Percentiles rank a stretch among this genome's conserved stretches.
Evolutionary conservation across 129 eudicot species (phyloP).

Genomic region (Helichrysum umbraculigerum): DNA sequence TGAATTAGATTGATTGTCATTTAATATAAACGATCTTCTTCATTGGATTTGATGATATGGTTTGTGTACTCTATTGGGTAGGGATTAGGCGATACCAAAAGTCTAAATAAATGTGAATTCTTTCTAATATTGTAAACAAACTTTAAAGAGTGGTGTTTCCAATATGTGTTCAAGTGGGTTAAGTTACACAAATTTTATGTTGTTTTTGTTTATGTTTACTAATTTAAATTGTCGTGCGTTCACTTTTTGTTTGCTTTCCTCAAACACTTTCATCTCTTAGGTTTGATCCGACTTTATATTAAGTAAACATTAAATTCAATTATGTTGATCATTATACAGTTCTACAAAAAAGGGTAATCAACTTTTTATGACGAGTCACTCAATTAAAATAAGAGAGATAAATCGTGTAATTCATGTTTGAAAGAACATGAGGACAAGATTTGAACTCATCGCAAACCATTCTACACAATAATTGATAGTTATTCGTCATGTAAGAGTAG

Average conservation of each 20-base stretch:
- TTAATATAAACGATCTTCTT: background rate
- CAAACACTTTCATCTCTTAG: slow-evolving; percentile 18
- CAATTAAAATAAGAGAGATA: no score
- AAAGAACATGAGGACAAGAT: no score
- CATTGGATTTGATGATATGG: background rate
- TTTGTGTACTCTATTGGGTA: slow-evolving; percentile 5
- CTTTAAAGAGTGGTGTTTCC: slow-evolving; percentile 21
- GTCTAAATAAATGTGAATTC: slow-evolving; percentile 15
- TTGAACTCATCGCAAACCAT: background rate
- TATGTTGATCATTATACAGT: background rate
- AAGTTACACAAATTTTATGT: background rate
- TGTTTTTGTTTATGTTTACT: slow-evolving; percentile 1
- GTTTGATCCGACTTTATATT: background rate
- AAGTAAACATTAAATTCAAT: background rate
- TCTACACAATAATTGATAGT: background rate
- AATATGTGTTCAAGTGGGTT: slow-evolving; percentile 26
- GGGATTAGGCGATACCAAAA: slow-evolving; percentile 22
- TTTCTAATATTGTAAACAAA: slow-evolving; percentile 19
- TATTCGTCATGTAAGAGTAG: background rate
- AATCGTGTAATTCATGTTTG: background rate
- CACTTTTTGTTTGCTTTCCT: slow-evolving; percentile 20
- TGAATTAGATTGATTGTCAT: background rate
- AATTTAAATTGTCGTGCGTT: slow-evolving; percentile 2
- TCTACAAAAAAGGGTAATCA: background rate
- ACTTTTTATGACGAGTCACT: no score